Evolutionary conservation across 139 green algal species (phyloP).

Genomic region (Cymbomonas tetramitiformis): DNA sequence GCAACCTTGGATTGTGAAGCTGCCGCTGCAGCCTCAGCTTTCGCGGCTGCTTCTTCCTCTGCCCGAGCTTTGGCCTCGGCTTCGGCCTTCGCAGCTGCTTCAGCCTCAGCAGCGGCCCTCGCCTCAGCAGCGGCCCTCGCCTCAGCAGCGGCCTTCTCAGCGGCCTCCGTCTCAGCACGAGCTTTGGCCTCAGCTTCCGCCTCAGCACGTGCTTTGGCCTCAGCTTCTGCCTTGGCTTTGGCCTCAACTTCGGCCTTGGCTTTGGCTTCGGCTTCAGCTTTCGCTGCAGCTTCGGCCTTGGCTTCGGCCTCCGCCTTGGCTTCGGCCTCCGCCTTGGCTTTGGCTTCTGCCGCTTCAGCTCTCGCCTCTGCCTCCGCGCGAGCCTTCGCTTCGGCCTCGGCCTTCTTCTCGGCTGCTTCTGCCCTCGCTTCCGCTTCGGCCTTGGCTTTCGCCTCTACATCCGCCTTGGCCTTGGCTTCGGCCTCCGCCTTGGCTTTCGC

Average conservation of each 20-base stretch:
- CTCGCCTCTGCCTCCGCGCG: neutral
- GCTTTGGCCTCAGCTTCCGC: neutral
- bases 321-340: neutral
- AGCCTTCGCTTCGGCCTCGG: no score
- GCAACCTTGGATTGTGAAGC: no score
- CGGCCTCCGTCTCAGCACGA: neutral
- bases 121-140: neutral
- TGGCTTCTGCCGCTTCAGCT: neutral
- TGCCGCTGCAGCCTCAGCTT: neutral
- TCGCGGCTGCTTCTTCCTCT: neutral
- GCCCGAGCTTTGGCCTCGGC: neutral
- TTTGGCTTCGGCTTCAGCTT: no score
- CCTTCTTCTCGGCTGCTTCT: neutral
- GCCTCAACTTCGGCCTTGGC: neutral
- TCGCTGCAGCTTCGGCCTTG: neutral
- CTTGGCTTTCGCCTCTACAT: neutral
- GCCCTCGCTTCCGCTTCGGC: neutral
- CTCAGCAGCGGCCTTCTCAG: no score
- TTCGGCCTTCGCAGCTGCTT: neutral
- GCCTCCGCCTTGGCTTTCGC: neutral
- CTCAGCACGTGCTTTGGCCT: neutral
- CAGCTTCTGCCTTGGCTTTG: neutral
- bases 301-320: neutral
- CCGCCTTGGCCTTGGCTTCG: neutral
- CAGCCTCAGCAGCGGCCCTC: neutral